phyloP scores from a whole-genome alignment of 2,329 filamentous ascomycete genomes.

The Aspergillus persii region DNA sequence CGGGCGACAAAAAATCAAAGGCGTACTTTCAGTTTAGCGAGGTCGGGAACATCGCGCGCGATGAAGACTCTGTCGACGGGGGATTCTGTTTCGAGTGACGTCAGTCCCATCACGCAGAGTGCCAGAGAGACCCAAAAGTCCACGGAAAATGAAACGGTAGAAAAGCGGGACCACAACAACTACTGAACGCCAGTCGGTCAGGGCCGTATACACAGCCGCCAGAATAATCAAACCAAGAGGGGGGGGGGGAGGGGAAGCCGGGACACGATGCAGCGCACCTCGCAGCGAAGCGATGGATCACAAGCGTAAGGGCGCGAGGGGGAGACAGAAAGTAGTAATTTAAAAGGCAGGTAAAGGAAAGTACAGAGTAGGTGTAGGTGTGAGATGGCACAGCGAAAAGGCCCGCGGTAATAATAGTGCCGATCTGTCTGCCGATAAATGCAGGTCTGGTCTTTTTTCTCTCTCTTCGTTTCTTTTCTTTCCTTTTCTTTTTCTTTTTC shows the following conservation, averaged over 20 bases:
- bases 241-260: no score
- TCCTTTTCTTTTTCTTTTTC: background rate
- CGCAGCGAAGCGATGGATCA: background rate
- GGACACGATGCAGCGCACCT: background rate
- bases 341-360: background rate
- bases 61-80: slow-evolving; percentile 2
- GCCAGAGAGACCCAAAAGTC: no score
- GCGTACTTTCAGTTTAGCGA: slow-evolving; percentile 4
- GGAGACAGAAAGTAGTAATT: no score
- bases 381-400: background rate
- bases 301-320: background rate
- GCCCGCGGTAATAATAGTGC: background rate
- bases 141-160: background rate
- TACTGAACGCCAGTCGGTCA: background rate
- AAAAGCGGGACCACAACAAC: background rate
- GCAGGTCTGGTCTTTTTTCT: background rate
- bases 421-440: background rate
- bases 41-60: slow-evolving; percentile 18
- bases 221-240: background rate
- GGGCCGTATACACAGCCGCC: no score
- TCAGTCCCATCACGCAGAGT: slow-evolving; percentile 3
- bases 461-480: background rate
- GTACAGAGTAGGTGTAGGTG: background rate
- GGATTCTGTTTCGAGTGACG: slow-evolving; percentile 9
- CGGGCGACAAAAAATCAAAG: background rate